Evolutionary conservation across 164 flowering plant genomes (phyloP).

Genomic region (Stephania japonica): DNA sequence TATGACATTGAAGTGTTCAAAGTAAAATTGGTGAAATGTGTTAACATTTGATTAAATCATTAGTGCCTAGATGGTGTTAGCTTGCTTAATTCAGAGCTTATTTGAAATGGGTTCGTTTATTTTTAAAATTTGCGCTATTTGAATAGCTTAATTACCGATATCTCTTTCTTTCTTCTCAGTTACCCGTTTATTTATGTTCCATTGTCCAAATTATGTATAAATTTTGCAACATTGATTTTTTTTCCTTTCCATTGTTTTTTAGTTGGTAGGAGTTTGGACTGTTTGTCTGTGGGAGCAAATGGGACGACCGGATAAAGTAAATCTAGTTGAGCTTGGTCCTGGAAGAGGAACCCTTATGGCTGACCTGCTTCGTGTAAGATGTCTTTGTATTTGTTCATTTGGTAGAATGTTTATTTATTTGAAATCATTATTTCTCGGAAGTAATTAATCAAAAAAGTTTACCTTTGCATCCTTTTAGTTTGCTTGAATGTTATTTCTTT

Average conservation of each 20-base stretch:
- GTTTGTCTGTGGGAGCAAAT: conserved; percentile 98
- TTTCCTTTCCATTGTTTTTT: neutral
- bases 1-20: neutral
- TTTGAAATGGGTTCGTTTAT: neutral
- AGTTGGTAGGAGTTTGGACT: conserved; percentile 97
- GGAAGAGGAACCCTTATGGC: conserved; percentile 99
- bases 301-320: conserved; percentile 79
- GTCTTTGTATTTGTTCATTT: neutral
- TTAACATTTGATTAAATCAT: neutral
- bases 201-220: neutral
- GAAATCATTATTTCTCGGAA: neutral
- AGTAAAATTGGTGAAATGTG: neutral
- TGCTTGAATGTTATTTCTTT: neutral
- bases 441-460: neutral
- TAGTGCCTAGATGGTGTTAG: neutral
- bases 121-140: neutral
- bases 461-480: neutral
- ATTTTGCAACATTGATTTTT: neutral
- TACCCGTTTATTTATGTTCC: neutral
- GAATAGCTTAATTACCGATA: neutral
- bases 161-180: neutral
- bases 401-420: neutral
- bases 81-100: neutral
- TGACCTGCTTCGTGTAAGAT: conserved; percentile 87
- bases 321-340: conserved; percentile 91